These are phyloP conservation scores for Phanerochaete sordida DNA, from an alignment of 768 basidiomycete species.

Conservation along the genomic window DNA sequence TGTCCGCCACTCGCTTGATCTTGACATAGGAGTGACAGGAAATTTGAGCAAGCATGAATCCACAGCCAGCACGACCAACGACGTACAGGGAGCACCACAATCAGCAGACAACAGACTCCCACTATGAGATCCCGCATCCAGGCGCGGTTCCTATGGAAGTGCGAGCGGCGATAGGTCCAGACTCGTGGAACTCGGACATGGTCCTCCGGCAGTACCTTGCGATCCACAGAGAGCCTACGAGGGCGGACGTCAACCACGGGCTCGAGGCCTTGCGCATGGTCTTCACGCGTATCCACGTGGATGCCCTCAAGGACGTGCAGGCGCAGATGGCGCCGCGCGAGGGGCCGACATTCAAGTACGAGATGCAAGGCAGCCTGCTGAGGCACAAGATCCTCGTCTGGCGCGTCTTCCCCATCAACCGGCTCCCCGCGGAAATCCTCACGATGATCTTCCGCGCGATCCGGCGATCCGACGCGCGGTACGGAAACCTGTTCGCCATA, in stretches of 20 bases:
- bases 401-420: slow-evolving; percentile 52
- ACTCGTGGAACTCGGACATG: background rate
- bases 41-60: no score
- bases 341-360: slow-evolving; percentile 14
- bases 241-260: background rate
- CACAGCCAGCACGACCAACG: no score
- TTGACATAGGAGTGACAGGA: no score
- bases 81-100: no score
- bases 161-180: background rate
- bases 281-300: background rate
- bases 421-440: slow-evolving; percentile 65
- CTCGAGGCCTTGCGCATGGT: background rate
- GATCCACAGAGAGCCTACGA: background rate
- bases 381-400: slow-evolving; percentile 29
- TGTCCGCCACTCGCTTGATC: background rate
- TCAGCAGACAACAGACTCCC: background rate
- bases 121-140: background rate
- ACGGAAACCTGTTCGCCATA: slow-evolving; percentile 32
- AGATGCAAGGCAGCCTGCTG: slow-evolving; percentile 10
- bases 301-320: slow-evolving; percentile 8
- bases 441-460: slow-evolving; percentile 59
- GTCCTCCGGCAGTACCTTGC: background rate
- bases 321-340: slow-evolving; percentile 15
- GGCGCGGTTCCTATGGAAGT: background rate
- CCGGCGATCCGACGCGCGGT: slow-evolving; percentile 28